These are phyloP conservation scores for Malassezia obtusa DNA, from an alignment of 1,284 basidiomycete species.

Conservation along the genomic window DNA sequence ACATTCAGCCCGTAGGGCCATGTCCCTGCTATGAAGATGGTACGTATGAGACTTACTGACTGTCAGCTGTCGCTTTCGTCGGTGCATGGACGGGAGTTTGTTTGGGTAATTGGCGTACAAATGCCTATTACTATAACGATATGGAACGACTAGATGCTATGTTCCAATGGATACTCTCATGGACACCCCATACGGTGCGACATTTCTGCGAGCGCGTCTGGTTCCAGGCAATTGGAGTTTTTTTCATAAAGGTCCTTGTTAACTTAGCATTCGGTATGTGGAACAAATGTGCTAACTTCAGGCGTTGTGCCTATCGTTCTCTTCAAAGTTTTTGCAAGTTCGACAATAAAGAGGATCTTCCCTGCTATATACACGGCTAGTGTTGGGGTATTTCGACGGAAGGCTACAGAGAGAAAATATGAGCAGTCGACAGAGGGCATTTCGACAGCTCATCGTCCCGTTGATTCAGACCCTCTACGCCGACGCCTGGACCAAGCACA, in stretches of 20 bases:
- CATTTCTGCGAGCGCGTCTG: neutral
- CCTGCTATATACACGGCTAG: neutral
- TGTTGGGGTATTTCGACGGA: neutral
- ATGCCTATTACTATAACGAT: slow-evolving; percentile 5
- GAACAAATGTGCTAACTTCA: neutral
- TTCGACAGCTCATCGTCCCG: too few species aligned
- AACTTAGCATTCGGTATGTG: neutral
- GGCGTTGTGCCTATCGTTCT: slow-evolving; percentile 3
- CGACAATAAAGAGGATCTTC: neutral
- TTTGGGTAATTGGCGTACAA: slow-evolving; percentile 13
- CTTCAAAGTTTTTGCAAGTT: slow-evolving; percentile 2
- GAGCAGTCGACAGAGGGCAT: neutral
- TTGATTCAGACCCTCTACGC: too few species aligned
- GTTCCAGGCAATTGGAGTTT: neutral
- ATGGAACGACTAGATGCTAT: neutral
- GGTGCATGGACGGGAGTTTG: slow-evolving; percentile 12
- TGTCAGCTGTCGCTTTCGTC: slow-evolving; percentile 10
- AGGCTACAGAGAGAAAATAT: neutral
- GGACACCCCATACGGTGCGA: neutral
- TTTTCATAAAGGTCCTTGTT: neutral
- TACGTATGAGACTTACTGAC: neutral
- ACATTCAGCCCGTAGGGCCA: slow-evolving; percentile 77
- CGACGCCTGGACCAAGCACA: too few species aligned
- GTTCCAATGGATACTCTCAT: neutral
- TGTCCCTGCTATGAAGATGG: slow-evolving; percentile 93